phyloP scores from a whole-genome alignment of 192 early-diverging fungal genomes.

The Dissophora globulifera region DNA sequence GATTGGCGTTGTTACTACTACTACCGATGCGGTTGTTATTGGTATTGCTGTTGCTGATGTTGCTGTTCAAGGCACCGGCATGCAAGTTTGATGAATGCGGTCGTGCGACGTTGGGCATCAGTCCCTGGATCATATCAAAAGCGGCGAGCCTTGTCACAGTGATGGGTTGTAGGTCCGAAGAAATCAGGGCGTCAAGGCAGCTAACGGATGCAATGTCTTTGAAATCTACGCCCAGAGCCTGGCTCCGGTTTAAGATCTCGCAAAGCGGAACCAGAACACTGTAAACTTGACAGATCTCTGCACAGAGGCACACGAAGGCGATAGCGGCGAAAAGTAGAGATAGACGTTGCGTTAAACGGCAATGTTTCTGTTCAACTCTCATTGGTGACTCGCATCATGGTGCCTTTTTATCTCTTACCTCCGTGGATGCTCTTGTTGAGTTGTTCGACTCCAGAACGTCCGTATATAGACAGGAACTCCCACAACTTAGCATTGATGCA shows the following conservation, averaged over 20 bases:
- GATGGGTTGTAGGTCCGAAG: conserved; percentile 28
- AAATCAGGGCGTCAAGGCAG: conserved; percentile 33
- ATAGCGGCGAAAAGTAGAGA: no score
- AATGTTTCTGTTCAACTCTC: no score
- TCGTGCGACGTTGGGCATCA: conserved; percentile 10
- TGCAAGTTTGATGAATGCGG: no score
- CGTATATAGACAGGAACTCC: conserved; percentile 37
- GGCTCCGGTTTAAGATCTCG: conserved; percentile 13
- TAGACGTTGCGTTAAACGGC: no score
- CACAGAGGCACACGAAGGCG: not conserved
- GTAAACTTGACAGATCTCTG: conserved; percentile 44
- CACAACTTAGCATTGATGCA: conserved; percentile 37
- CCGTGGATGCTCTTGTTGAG: conserved; percentile 16
- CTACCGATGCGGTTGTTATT: conserved; percentile 4
- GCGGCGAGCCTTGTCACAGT: conserved; percentile 29
- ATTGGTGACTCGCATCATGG: no score
- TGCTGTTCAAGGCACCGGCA: no score
- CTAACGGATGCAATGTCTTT: conserved; percentile 20
- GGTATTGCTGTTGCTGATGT: not conserved
- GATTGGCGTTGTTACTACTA: not conserved
- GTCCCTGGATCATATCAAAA: conserved; percentile 43
- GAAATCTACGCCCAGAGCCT: conserved; percentile 23
- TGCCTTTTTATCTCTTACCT: conserved; percentile 10
- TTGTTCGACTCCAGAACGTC: conserved; percentile 17
- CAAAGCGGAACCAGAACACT: conserved; percentile 33